Evolutionary conservation across 2,329 filamentous ascomycete species (phyloP).

Genomic region (Trichocomaceae sp.): DNA sequence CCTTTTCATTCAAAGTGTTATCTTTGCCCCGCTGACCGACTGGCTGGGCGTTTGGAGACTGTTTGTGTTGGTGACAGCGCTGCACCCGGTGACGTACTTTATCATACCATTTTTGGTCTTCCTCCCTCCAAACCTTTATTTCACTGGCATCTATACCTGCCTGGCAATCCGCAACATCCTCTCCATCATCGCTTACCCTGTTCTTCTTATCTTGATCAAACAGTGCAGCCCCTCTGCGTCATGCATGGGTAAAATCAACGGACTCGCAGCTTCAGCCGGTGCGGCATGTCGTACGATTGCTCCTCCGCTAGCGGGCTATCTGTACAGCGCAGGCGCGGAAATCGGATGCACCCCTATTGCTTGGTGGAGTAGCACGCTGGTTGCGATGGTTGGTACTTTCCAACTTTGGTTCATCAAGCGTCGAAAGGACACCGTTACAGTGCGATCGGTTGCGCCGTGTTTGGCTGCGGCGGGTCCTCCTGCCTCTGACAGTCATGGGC

Average conservation of each 20-base stretch:
- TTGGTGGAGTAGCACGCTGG: slow-evolving; percentile 54
- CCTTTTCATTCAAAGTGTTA: slow-evolving; percentile 63
- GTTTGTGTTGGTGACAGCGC: slow-evolving; percentile 57
- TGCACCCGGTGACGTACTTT: slow-evolving; percentile 63
- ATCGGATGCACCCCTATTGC: slow-evolving; percentile 55
- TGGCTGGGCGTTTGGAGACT: slow-evolving; percentile 61
- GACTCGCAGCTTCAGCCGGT: slow-evolving; percentile 64
- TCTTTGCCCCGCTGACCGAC: slow-evolving; percentile 61
- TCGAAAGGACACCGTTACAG: slow-evolving; percentile 39
- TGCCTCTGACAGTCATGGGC: slow-evolving; percentile 9
- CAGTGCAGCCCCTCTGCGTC: slow-evolving; percentile 59
- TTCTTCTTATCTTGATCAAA: slow-evolving; percentile 65
- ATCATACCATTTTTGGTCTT: slow-evolving; percentile 62
- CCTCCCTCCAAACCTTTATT: slow-evolving; percentile 49
- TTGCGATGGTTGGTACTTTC: slow-evolving; percentile 50
- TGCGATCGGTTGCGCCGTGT: slow-evolving; percentile 31
- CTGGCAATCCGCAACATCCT: slow-evolving; percentile 60
- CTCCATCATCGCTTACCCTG: slow-evolving; percentile 62
- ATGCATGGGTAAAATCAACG: slow-evolving; percentile 64
- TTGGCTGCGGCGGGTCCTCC: slow-evolving; percentile 16
- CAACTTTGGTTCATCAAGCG: slow-evolving; percentile 52
- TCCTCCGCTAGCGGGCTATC: slow-evolving; percentile 59
- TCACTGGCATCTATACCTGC: slow-evolving; percentile 59
- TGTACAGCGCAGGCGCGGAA: slow-evolving; percentile 57
- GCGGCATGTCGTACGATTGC: slow-evolving; percentile 64